These are phyloP conservation scores for Citrus reticulata DNA, from an alignment of 345 rosid species.

Conservation along the genomic window DNA sequence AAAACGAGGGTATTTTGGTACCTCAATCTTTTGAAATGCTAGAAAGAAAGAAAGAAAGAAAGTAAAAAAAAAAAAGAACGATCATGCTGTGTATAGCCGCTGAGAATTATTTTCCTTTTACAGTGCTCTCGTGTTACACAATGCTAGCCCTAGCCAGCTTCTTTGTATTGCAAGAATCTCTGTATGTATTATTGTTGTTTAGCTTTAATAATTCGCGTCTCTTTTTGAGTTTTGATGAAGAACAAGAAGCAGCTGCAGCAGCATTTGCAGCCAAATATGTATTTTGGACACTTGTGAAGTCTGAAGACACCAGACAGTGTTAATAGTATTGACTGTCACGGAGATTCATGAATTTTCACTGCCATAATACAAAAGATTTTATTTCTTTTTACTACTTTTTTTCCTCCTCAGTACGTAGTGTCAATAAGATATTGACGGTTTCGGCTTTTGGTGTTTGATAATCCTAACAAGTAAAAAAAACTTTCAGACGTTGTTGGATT, in stretches of 20 bases:
- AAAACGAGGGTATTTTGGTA: conserved; percentile 62
- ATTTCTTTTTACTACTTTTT: background rate
- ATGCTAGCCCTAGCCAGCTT: no score
- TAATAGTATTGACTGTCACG: conserved; percentile 11
- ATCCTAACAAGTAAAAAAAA: background rate
- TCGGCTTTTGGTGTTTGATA: background rate
- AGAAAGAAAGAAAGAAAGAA: background rate
- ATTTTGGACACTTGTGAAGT: background rate
- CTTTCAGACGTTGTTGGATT: background rate
- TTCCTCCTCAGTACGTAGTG: background rate
- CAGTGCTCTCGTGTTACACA: background rate
- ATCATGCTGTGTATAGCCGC: conserved; percentile 19
- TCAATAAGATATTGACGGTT: background rate
- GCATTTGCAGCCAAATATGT: background rate
- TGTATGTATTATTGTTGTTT: background rate
- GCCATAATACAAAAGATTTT: conserved; percentile 1
- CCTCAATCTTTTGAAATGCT: background rate
- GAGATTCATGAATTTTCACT: conserved; percentile 5
- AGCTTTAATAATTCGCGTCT: background rate
- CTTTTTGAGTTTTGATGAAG: background rate
- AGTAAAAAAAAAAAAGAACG: background rate
- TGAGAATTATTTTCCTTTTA: conserved; percentile 10
- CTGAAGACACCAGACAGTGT: background rate
- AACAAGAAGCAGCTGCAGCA: background rate
- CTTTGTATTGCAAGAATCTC: background rate